Evolutionary conservation across 176 grass and related monocot genomes (phyloP), one percentile per base, ranked within the genome.

Genomic region (Oryza brachyantha): DNA sequence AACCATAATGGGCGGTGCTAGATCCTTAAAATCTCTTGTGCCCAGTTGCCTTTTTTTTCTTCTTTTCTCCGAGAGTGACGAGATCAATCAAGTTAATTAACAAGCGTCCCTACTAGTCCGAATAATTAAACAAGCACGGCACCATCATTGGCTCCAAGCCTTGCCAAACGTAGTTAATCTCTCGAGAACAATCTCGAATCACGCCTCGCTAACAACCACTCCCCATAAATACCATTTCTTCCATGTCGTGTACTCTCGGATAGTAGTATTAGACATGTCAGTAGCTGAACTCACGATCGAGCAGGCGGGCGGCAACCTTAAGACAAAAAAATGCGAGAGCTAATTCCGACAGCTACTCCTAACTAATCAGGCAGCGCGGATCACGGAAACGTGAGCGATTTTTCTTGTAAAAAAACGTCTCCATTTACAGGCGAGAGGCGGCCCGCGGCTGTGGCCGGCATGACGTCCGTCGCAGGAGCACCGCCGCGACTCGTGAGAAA

Each of bases 101-200:
- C 22, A 17, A 48, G 31, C 4, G 21, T 24, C 39, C 29, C 36
- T 17, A 28, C 27, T 28, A 22, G 35, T 74, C 46, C 6, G 9
- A 24, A 74, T 68, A 88, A 74, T 83, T 39, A 79, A 79, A 21
- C 50, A 21, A 45, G 42, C 11, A 45, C 42, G 5, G 58, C n/a
- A n/a, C 4, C 41, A 54, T 75, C 10, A 41, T 54, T 39, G 39
- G 60, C 42, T 57, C 52, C 21, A 57, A 34, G 10, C 63, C 54
- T 77, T 88, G 75, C 63, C 70, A 84, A 84, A 75, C 70, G 25
- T 70, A 80, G 86, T 75, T 87, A 79, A 75, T 64, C 36, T 63
- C 69, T 64, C 9, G 81, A 88, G 81, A 88, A 88, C 28, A 66
- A 57, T 84, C 81, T 84, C 27, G 70, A 84, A 75, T 4, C 60